Base-by-base conservation (phyloP, 2,329 filamentous ascomycete species). In the Paecilomyces sp. region DNA sequence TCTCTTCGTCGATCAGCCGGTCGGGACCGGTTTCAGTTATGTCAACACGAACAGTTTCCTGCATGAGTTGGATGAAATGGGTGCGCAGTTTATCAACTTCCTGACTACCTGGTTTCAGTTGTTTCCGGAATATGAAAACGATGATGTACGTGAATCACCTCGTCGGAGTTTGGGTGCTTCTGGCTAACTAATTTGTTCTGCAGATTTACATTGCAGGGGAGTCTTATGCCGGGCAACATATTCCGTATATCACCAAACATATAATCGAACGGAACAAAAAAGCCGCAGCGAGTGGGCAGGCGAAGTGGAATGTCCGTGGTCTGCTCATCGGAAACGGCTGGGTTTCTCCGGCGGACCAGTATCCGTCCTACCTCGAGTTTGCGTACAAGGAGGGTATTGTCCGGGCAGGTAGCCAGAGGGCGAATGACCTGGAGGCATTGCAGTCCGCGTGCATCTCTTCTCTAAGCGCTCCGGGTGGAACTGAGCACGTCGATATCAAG, bases 251-350 rank as follows among this genome's bases (percentile, higher is more conserved):
- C 64, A 90, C 92, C n/a, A 88, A 88, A 70, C 89, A 89, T 22
- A 96, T 99, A 58, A 81, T 97, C 60, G 87, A 92, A 55, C 90
- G 91, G 62, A 99, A 99, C 78, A 88, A 89, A 69, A 78, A 79
- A n/a, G 57, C 62, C 5, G 74, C 76, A 13, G 70, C 70, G 24
- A 75, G 60, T 34, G 68, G 73, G 2, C 65, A 67, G n/a, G 64
- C 78, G 50, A 73, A 76, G 28, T 99, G 93, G 94, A 88, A 88
- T 56, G 77, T 99, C 30, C 83, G 88, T 65, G 94, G 93, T 8
- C 79, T 99, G 22, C 74, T 99, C 36, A 97, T 99, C 62, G 95
- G 95, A 58, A 99, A 99, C 72, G 94, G 93, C 47, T 99, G 95
- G 94, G 93, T 99, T 57, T 90, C 92, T 1, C 92, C 93, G 1